Evolutionary conservation across 768 basidiomycete genomes (phyloP), one percentile per base, ranked within the genome.

Genomic region (Mycena polygramma): DNA sequence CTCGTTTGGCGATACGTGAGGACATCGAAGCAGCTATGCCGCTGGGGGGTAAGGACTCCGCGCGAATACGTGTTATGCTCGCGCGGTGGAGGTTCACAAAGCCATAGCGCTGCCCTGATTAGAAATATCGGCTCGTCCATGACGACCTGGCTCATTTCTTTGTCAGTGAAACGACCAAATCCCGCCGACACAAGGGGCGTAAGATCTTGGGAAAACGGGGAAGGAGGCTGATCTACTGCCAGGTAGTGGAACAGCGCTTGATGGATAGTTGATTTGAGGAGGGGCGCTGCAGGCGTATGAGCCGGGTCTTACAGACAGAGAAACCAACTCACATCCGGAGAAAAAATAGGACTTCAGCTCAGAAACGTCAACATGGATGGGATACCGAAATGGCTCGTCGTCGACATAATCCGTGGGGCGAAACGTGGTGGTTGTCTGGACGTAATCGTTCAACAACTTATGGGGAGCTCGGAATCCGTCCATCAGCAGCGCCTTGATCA

Each of bases 111-210:
- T 19, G 55, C 46, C n/a, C 45, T 48, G 49, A 53, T n/a, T 7
- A 66, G 48, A n/a, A 66, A 51, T 19, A 66, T 39, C 19, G 65
- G 65, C 46, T 66, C 65, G 13, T 59, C 54, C 26, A 66, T 39
- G 4, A 43, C 49, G 8, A 66, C 26, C 6, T n/a, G 30, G 22
- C 7, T 15, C 65, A 58, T 4, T 20, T 66, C n/a, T 20, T 26
- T 41, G 37, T 57, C 57, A 10, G n/a, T 30, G 37, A 58, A 66
- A 20, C 57, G 57, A 0, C 65, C 65, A 36, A 51, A 30, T 5
- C 24, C 52, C 1, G 43, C 15, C 22, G 8, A 8, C 46, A 26
- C 48, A 9, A 58, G 46, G 6, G 45, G 7, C 9, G 43, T 39
- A 24, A 57, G 14, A 2, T 66, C 57, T 17, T 24, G 22, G 20